These are phyloP conservation scores for Coniosporium tulheliwenetii DNA, from an alignment of 2,329 filamentous ascomycete genomes.

Conservation along the genomic window DNA sequence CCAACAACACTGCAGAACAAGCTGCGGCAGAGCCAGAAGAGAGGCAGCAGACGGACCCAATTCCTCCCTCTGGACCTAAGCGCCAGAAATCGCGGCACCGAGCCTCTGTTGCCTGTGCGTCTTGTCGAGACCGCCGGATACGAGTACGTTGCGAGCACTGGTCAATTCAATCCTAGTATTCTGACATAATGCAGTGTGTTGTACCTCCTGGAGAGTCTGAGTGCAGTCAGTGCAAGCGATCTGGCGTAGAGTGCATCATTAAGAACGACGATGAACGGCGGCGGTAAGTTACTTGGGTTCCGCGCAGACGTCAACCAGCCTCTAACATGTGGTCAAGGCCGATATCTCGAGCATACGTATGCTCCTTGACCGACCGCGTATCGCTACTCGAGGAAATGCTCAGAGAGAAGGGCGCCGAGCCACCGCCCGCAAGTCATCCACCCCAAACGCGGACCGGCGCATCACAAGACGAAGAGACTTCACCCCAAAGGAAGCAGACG, in stretches of 20 bases:
- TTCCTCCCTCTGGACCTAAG: not conserved
- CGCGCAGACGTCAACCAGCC: not conserved
- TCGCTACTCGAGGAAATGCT: slow-evolving; percentile 36
- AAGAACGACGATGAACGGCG: slow-evolving; percentile 42
- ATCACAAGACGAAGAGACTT: slow-evolving; percentile 15
- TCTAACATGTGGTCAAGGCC: slow-evolving; percentile 22
- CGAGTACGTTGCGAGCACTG: slow-evolving; percentile 13
- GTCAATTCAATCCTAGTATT: not conserved
- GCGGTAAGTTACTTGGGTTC: slow-evolving; percentile 21
- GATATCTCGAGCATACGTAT: slow-evolving; percentile 43
- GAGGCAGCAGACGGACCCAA: too few relatives aligned
- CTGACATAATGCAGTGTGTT: slow-evolving; percentile 29
- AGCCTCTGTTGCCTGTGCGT: slow-evolving; percentile 39
- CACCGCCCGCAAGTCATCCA: slow-evolving; percentile 36
- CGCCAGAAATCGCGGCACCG: slow-evolving; percentile 20
- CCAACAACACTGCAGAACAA: too few relatives aligned
- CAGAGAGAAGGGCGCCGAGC: slow-evolving; percentile 30
- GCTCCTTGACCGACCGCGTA: slow-evolving; percentile 39
- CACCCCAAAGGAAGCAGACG: slow-evolving; percentile 2
- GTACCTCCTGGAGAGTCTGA: slow-evolving; percentile 34
- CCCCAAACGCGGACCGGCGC: slow-evolving; percentile 30
- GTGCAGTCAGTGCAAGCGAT: slow-evolving; percentile 37
- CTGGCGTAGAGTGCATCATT: slow-evolving; percentile 37
- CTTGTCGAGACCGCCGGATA: slow-evolving; percentile 31
- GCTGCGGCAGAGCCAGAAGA: too few relatives aligned